A percentile compares a stretch with the other conserved stretches of the same genome.
These are phyloP conservation scores for Xylariaceae sp. DNA, from an alignment of 2,329 filamentous ascomycete species.

Conservation along the genomic window DNA sequence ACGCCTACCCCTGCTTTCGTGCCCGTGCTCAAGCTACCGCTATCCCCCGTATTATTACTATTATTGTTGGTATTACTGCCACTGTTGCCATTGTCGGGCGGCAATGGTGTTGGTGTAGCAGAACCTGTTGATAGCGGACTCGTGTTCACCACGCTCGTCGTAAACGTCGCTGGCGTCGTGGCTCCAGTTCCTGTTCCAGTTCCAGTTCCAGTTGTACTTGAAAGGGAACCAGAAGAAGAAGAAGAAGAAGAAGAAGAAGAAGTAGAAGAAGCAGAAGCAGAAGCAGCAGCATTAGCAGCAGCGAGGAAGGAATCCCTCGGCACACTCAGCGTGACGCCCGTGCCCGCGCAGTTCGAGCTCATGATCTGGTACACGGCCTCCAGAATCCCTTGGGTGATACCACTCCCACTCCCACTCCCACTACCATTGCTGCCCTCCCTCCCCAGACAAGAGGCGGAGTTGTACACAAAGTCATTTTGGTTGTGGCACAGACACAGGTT, in stretches of 20 bases:
- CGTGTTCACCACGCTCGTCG: too few relatives aligned
- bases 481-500: slow-evolving; percentile 49
- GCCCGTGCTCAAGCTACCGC: too few relatives aligned
- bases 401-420: too few relatives aligned
- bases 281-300: slow-evolving; percentile 21
- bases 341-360: slow-evolving; percentile 38
- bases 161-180: neutral
- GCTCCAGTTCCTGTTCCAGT: neutral
- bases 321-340: slow-evolving; percentile 39
- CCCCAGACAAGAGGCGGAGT: slow-evolving; percentile 43
- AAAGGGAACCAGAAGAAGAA: slow-evolving; percentile 3
- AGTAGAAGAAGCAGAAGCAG: slow-evolving; percentile 12
- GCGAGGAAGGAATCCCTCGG: slow-evolving; percentile 38
- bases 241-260: neutral
- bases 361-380: slow-evolving; percentile 40
- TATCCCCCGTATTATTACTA: too few relatives aligned
- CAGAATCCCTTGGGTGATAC: too few relatives aligned
- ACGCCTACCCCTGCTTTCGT: slow-evolving; percentile 38
- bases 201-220: slow-evolving; percentile 15
- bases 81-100: too few relatives aligned
- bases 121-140: too few relatives aligned
- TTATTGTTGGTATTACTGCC: too few relatives aligned
- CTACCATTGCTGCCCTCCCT: slow-evolving; percentile 31
- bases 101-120: too few relatives aligned
- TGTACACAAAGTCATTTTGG: slow-evolving; percentile 43